Evolutionary conservation across 805 yeast species (phyloP), one percentile per base, ranked within the genome.

Genomic region (Maudiozyma pseudohumilis): DNA sequence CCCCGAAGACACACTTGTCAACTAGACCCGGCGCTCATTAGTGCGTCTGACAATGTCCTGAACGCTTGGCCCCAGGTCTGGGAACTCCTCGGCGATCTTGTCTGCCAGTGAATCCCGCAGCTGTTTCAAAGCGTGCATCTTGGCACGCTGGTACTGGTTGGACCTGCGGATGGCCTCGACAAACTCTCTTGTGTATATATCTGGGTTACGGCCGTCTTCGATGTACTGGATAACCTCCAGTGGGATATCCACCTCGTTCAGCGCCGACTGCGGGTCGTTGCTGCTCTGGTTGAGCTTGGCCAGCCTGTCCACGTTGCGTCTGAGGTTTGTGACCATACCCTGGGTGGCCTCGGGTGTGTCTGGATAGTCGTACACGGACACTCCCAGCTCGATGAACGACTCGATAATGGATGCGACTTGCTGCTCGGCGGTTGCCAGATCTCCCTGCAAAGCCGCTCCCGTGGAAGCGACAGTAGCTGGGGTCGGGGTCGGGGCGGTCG

Each of bases 181-280:
- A 61, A 92, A 92, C 62, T 92, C 98, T 56, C 98, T 72, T 1
- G 97, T 87, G 60, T 92, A 92, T 28, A 92, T 87, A 55, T 92
- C 97, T 0, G 98, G 97, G 55, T 92, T 92, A 48, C 98, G 69
- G 2, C 98, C 98, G 52, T 86, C 94, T 54, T 92, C 97, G 27
- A 92, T 85, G 53, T 92, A 92, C 44, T 81, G 79, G 11, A 87
- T 65, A n/a, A 88, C 88, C 52, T 88, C 96, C 27, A 81, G 58
- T 1, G 96, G 96, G 3, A 83, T 69, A 1, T 77, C 61, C 4
- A 72, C 60, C 7, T 63, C 52, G 20, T 61, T 56, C 16, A 74
- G 46, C 1, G 47, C 52, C 3, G 58, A 49, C 2, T 39, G 38
- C 11, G 59, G 60, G 27, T 58, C 63, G 16, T 63, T 61, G 25